Base-by-base conservation (phyloP, 352 stramenopile species). In the Globisporangium rhizosaccharum region DNA sequence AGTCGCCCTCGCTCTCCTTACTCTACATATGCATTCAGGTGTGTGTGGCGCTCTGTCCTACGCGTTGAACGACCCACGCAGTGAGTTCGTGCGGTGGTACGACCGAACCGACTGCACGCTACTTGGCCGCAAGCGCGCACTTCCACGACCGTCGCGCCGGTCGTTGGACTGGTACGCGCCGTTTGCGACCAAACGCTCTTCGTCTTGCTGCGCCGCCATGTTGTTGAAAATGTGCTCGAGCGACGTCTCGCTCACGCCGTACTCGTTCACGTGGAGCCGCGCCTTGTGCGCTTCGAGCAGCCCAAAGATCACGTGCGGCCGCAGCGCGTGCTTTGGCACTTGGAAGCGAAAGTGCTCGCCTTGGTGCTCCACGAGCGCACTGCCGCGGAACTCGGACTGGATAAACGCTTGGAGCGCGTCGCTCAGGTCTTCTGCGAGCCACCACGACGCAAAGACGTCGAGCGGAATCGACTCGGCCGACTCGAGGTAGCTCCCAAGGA, bases 201-300 rank as follows among this genome's bases (percentile, higher is more conserved):
- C 73, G 39, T 76, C 72, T 68, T 96, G 85, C 51, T 93, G 68
- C 10, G 70, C 71, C 2, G 90, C 92, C 77, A 97, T 96, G 63
- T 75, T 74, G 67, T 97, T 97, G 79, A 98, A 98, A 59, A 98
- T 94, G 62, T 95, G 79, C 67, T 98, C 92, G 23, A 97, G 73
- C 26, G 88, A 95, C 30, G 87, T 92, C 57, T 96, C 87, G 49
- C 81, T 92, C 53, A 98, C 76, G 41, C 78, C 86, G 65, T 98
- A 98, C 65, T 96, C 85, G 25, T 79, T 73, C 45, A 98, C 78
- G 0, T 68, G 54, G 11, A 96, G 66, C 25, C 67, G 46, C 9
- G 66, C 56, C 58, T 87, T 93, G 56, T 76, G 71, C 18, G 66
- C 57, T 62, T 98, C 90, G 1, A 98, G 61, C 37, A 79, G 58